Evolutionary conservation across 371 early-diverging fungal species (phyloP), one percentile per base, ranked within the genome.

Genomic region (Apophysomyces sp.): DNA sequence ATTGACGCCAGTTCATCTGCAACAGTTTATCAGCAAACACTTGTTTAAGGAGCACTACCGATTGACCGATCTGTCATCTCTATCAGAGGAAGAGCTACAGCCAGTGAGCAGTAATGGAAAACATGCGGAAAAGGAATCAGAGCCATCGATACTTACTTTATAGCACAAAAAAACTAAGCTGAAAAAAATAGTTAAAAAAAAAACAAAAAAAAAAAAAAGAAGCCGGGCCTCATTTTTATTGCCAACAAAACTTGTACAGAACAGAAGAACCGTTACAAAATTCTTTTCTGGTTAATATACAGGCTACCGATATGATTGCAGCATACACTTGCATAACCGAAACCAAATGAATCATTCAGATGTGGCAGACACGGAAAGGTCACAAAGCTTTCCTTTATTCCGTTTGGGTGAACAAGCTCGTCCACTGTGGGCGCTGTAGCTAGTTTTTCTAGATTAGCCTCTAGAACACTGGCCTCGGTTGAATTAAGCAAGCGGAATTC

Each of bases 11-110:
- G 65, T 68, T n/a, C 68, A 72, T n/a, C 54, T 82, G 18, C 79
- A 78, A 37, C 65, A 73, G 30, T 70, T 77, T 52, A 55, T 78
- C 13, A 68, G 68, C 39, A 57, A 52, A 9, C 60, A 71, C 26
- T 44, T 76, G 29, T 67, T 68, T 44, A 76, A 72, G 41, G 80
- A 79, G 40, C 68, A 76, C 37, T 76, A 79, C 54, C 72, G 68
- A 32, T 37, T 74, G 28, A 44, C 21, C 9, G 21, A 26, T 11
- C 24, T 44, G 21, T n/a, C 16, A 44, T 9, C 49, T 3, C 16
- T 21, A 2, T 44, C 49, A 8, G 49, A 44, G 11, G 21, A 44
- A 44, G 49, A 44, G 24, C 24, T 44, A 21, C 16, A 44, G 2
- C 49, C 49, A 18, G 24, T 11, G 6, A 44, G 7, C 49, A 44